Evolutionary conservation across 2,329 filamentous ascomycete species (phyloP), one percentile per base, ranked within the genome.

Genomic region (Blastomyces silverae): DNA sequence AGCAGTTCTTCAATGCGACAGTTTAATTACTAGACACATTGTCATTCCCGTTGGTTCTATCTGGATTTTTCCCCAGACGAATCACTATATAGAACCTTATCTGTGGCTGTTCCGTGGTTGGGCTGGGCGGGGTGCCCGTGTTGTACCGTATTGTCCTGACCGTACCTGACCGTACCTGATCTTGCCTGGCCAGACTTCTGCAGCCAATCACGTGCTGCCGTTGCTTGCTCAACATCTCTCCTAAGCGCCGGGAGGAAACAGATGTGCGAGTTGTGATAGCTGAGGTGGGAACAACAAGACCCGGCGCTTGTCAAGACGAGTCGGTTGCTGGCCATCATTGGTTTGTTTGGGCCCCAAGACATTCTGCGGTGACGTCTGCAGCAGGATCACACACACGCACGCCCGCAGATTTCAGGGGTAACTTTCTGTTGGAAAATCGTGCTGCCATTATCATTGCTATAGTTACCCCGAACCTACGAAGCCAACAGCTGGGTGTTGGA

Each of bases 131-230:
- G 34, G 39, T 17, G 10, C 57, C 44, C n/a, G 59, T 15, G 25
- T 10, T 48, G 59, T 50, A 50, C 31, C 37, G 44, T 48, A 20
- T 31, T 52, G 59, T 50, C 46, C 28, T 34, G 25, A 34, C 44
- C 28, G 44, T 61, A 50, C 42, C 58, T 50, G 42, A 48, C 58
- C 22, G 58, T 61, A 61, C 58, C 56, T 42, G 56, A 58, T 37
- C 20, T 11, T 58, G 37, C 53, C 52, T n/a, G 11, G 37, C 55
- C 11, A 42, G 11, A 57, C 55, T 2, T n/a, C 28, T 17, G 20
- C 53, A 37, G 31, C 55, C 55, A 57, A 57, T 57, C 55, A 57
- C 55, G 55, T 37, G 34, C 28, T 22, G 31, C 31, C 31, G 10
- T 22, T 53, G 50, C 50, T 57, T n/a, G 8, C 15, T 39, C 31